Base-by-base conservation (phyloP, 345 rosid species). In the Gossypium stocksii region DNA sequence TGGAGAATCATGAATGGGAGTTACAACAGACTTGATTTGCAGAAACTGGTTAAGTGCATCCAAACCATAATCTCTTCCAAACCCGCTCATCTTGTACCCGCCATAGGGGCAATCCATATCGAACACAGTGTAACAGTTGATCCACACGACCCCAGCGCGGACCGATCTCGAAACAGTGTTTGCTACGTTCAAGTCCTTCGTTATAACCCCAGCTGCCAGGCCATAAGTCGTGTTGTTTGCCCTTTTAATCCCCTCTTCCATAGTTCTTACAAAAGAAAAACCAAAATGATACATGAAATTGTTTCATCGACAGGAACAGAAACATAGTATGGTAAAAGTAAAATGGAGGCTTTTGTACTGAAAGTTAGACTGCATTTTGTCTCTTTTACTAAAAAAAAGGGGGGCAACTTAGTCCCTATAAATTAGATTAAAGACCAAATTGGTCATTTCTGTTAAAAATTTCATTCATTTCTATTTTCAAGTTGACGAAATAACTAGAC, bases 161-260 rank as follows among this genome's bases (percentile, higher is more conserved):
- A 91, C 78, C 1, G 98, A 89, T 65, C 97, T 83, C 2, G 98
- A 83, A 10, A 93, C 89, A 0, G 86, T 90, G 77, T 91, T 93
- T 1, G 91, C 88, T 43, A 84, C 48, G 58, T 93, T 86, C 48
- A 93, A 3, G 86, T 88, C 70, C 71, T 87, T 83, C 17, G 93
- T 93, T 49, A 87, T 63, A 17, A 93, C 80, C 2, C 97, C 98
- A 2, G 95, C 95, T 44, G 93, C 98, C 2, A 93, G 80, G 1
- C 98, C 98, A 23, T 89, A 93, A 27, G 54, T 80, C 0, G 95
- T 86, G n/a, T 77, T 83, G 80, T 91, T 93, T 8, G 95, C 98
- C 0, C 64, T 73, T 77, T 74, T 76, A 15, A 90, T 91, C 0
- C 79, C 97, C 76, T 93, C 98, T 0, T 89, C 94, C 2, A 90